These are phyloP conservation scores for Daldinia decipiens DNA, from an alignment of 495 filamentous ascomycete genomes.

Conservation along the genomic window DNA sequence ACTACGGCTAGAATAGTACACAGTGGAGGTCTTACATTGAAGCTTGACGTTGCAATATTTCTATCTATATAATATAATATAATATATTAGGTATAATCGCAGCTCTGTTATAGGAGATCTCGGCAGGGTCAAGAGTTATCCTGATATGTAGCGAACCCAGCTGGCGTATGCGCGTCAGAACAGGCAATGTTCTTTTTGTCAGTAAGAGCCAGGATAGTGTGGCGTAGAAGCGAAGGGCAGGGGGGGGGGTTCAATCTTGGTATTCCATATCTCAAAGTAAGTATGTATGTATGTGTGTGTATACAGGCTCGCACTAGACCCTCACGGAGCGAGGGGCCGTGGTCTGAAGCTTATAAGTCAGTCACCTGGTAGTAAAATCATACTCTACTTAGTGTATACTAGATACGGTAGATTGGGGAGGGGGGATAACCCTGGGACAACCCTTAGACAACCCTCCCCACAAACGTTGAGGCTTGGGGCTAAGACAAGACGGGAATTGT, in stretches of 20 bases:
- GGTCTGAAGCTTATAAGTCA: neutral
- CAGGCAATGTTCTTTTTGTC: slow-evolving; percentile 23
- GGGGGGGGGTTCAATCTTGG: neutral
- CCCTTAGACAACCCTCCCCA: slow-evolving; percentile 12
- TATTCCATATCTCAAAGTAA: slow-evolving; percentile 4
- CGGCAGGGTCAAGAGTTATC: slow-evolving; percentile 16
- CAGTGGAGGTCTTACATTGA: neutral
- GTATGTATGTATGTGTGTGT: neutral
- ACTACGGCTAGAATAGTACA: neutral
- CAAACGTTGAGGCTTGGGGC: slow-evolving; percentile 22
- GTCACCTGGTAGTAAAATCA: neutral
- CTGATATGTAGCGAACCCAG: slow-evolving; percentile 3
- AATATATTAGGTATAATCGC: neutral
- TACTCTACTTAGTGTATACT: neutral
- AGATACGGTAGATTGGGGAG: slow-evolving; percentile 2
- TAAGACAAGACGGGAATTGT: slow-evolving; percentile 45
- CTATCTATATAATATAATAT: neutral
- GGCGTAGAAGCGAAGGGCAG: neutral
- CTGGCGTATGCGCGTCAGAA: slow-evolving; percentile 8
- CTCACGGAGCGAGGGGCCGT: neutral
- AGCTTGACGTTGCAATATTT: neutral
- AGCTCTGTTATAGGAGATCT: slow-evolving; percentile 6
- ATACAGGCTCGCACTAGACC: slow-evolving; percentile 1
- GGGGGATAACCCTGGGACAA: no score
- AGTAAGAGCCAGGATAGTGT: slow-evolving; percentile 6